Conservation (phyloP, 768 basidiomycete genomes). For the Pisolithus tinctorius region DNA sequence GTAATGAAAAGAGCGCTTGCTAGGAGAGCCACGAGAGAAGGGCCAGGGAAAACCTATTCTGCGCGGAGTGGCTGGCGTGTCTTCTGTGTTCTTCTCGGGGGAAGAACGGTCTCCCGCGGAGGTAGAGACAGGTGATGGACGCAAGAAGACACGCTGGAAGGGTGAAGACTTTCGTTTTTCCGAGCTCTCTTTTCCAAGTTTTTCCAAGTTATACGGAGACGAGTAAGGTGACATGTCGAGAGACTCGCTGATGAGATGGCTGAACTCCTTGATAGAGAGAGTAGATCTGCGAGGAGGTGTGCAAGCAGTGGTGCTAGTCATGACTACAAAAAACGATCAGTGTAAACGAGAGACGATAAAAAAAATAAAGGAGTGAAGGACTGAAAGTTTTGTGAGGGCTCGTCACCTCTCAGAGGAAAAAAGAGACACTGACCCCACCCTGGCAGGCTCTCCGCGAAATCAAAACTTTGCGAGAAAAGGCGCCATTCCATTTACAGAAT, state of each 20-base stretch:
- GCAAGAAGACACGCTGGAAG: slow-evolving; percentile 26
- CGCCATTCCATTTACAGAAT: too few relatives aligned
- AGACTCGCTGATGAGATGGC: slow-evolving; percentile 29
- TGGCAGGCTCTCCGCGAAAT: too few relatives aligned
- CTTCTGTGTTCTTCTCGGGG: slow-evolving; percentile 5
- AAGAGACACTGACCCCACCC: too few relatives aligned
- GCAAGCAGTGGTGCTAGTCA: slow-evolving; percentile 13
- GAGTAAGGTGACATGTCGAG: slow-evolving; percentile 14
- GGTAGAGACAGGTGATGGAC: slow-evolving; percentile 13
- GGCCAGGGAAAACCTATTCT: slow-evolving; percentile 23
- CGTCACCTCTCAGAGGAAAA: too few relatives aligned
- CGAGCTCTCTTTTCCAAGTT: slow-evolving; percentile 1
- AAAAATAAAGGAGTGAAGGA: not conserved
- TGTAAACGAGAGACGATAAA: slow-evolving; percentile 3
- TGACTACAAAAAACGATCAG: slow-evolving; percentile 7
- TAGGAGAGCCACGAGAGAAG: slow-evolving; percentile 20
- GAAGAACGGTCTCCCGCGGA: slow-evolving; percentile 2
- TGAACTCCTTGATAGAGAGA: slow-evolving; percentile 26
- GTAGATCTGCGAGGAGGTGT: slow-evolving; percentile 16
- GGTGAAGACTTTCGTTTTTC: slow-evolving; percentile 17
- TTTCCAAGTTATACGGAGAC: slow-evolving; percentile 11
- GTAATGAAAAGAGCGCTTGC: slow-evolving; percentile 10
- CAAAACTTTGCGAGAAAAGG: too few relatives aligned
- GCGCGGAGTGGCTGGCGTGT: slow-evolving; percentile 14
- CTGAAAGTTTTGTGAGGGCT: too few relatives aligned